Base-by-base conservation (phyloP, 805 yeast genomes). In the Candida multigemmis region DNA sequence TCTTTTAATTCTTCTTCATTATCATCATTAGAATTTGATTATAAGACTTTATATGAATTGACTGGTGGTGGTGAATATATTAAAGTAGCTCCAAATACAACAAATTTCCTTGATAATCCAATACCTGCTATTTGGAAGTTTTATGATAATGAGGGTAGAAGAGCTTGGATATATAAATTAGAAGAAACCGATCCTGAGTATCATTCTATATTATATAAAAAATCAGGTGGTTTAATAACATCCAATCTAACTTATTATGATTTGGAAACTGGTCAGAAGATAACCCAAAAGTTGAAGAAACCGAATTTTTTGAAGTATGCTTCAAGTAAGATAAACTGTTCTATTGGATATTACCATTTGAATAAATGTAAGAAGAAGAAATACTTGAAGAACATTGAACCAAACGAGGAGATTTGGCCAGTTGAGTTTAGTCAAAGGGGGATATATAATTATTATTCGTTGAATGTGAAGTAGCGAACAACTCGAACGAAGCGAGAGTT, bases 121-220 rank as follows among this genome's bases (percentile, higher is more conserved):
- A n/a, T n/a, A n/a, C 58, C 64, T 7, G 50, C 46, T 28, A 43
- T 56, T 2, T 71, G 77, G 77, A 68, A 62, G 39, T 58, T 60
- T 31, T 68, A 57, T 42, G 75, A 70, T 38, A 66, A 71, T 31
- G 76, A 73, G 38, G 93, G 94, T 4, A 63, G 94, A 34, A 64
- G 96, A 34, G 77, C 83, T 8, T 85, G 95, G 94, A 48, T 85
- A 11, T 78, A 74, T 49, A 71, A 67, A 42, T 52, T 60, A 13
- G 41, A 44, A 11, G 37, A 50, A 10, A 24, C 34, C 1, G 59
- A 56, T 28, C 50, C 57, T 2, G 50, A 56, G 8, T 57, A 56
- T 28, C 42, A 50, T 22, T 35, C 48, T 13, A 44, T 56, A 16
- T 12, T 14, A 6, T n/a, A n/a, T n/a, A n/a, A n/a, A n/a, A 31